Evolutionary conservation across 192 early-diverging fungal genomes (phyloP).

Genomic region (Linnemannia hyalina): DNA sequence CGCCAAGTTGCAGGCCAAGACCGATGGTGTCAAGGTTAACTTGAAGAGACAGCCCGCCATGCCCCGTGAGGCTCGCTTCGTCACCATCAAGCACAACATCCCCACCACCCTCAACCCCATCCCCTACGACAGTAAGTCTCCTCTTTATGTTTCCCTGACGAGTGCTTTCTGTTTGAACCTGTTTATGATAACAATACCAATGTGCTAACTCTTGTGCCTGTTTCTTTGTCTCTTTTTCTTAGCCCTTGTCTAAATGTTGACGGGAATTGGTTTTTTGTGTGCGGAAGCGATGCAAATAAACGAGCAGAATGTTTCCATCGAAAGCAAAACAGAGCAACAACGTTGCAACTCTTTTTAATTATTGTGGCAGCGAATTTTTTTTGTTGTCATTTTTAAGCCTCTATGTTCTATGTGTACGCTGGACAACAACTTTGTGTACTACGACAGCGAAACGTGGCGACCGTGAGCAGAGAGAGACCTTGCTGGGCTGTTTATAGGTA

Average conservation of each 20-base stretch:
- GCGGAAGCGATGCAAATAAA: conserved; percentile 58
- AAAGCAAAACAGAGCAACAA: neutral
- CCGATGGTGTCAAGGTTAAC: conserved; percentile 79
- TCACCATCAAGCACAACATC: conserved; percentile 89
- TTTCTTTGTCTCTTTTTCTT: conserved; percentile 2
- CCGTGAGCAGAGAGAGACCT: too few relatives aligned
- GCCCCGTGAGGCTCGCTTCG: conserved; percentile 90
- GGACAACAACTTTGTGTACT: neutral
- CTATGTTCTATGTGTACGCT: neutral
- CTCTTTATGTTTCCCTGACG: neutral
- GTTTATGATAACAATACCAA: neutral
- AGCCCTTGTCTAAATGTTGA: conserved; percentile 54
- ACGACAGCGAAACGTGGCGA: too few relatives aligned
- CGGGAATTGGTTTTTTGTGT: conserved; percentile 27
- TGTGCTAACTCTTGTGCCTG: neutral
- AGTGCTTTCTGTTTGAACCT: neutral
- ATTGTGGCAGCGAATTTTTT: neutral
- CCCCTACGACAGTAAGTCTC: conserved; percentile 85
- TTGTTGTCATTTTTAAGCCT: neutral
- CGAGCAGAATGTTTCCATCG: conserved; percentile 34
- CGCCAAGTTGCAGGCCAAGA: conserved; percentile 86
- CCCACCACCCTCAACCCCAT: conserved; percentile 96
- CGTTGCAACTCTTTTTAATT: neutral
- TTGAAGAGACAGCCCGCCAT: conserved; percentile 92
- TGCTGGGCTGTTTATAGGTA: too few relatives aligned